Base-by-base conservation (phyloP, 345 rosid species). In the Heritiera fomes region DNA sequence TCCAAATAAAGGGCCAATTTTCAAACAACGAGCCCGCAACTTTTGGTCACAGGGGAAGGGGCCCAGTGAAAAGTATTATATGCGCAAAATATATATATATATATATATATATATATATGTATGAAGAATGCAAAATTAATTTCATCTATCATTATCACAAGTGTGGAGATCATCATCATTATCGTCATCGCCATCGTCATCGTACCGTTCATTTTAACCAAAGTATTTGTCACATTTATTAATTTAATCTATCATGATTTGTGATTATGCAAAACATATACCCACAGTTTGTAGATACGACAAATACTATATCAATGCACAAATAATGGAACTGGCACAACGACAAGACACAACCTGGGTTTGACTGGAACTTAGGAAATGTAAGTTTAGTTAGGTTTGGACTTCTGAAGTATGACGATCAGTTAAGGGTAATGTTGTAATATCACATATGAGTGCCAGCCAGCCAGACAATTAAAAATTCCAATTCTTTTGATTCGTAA, bases 371-470 rank as follows among this genome's bases (percentile, higher is more conserved):
- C n/a, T 45, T 69, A 34, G 34, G 56, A 45, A 70, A 28, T 50
- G 41, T 11, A 9, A 30, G 70, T 34, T 65, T 38, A 11, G 70
- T 65, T 65, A 1, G 20, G 38, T 34, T 34, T 34, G 38, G 38
- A 1, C 38, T 34, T 34, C 38, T 34, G 38, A 34, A 34, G 38
- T 34, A 34, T 2, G 75, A 49, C 8, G 8, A 13, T 41, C 76
- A 55, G 50, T 49, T 73, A 55, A 40, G 63, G 76, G 76, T 11
- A 55, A 18, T 11, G 32, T 73, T 34, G 76, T 34, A 53, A 73
- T 32, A 71, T 55, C 0, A 6, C 32, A 38, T 15, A 53, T 17
- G 60, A 34, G 3, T 34, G 38, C 38, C 38, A 23, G 28, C 28
- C 28, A 23, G 28, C 28, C 28, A 23, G 28, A 23, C 28, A 23